Conservation (phyloP, 2,329 filamentous ascomycete species). For the Botryotinia globosa region DNA sequence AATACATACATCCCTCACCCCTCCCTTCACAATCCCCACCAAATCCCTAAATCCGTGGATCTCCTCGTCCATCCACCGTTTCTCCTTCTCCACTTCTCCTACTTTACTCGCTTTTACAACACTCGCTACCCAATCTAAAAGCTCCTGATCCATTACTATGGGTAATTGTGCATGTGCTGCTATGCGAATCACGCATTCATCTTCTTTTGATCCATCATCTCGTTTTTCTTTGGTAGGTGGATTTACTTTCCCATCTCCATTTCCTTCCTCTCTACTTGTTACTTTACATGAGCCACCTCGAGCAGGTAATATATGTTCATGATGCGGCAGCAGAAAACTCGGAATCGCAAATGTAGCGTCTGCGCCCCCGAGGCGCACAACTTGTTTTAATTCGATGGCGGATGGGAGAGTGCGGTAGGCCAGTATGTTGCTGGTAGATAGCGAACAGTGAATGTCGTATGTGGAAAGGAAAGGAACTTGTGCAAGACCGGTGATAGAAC, state of each 20-base stretch:
- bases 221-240: no score
- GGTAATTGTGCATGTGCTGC: slow-evolving; percentile 49
- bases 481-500: slow-evolving; percentile 45
- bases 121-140: slow-evolving; percentile 53
- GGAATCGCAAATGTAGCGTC: slow-evolving; percentile 50
- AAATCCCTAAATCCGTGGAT: slow-evolving; percentile 31
- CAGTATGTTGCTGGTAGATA: neutral
- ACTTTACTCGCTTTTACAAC: slow-evolving; percentile 57
- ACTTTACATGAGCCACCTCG: slow-evolving; percentile 36
- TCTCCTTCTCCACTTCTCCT: slow-evolving; percentile 50
- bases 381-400: slow-evolving; percentile 43
- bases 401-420: slow-evolving; percentile 31
- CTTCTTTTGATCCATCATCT: slow-evolving; percentile 44
- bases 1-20: slow-evolving; percentile 40
- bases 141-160: slow-evolving; percentile 48
- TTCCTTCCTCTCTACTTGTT: slow-evolving; percentile 39
- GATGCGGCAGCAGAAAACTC: slow-evolving; percentile 50
- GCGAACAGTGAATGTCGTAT: neutral
- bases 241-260: slow-evolving; percentile 28
- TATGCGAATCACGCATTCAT: slow-evolving; percentile 49
- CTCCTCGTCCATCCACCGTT: slow-evolving; percentile 33
- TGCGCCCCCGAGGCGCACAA: slow-evolving; percentile 50
- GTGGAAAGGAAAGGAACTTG: slow-evolving; percentile 46
- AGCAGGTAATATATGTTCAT: slow-evolving; percentile 50
- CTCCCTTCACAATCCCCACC: slow-evolving; percentile 42